Percentiles rank a stretch among this genome's conserved stretches.
Conservation (phyloP, 352 stramenopile genomes). For the Phytopythium helicoides region DNA sequence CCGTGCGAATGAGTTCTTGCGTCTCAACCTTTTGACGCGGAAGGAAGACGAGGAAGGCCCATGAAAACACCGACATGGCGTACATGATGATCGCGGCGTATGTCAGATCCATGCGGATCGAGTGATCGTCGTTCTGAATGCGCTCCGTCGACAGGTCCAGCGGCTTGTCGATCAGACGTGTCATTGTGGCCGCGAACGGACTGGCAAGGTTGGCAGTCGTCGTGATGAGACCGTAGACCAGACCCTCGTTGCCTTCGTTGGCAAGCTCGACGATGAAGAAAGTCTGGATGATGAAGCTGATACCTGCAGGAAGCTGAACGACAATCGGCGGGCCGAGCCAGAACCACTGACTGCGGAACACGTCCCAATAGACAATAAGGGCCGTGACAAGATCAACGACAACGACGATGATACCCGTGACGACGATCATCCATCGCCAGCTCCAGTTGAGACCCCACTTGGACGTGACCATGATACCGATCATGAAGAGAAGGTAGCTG, state of each 20-base stretch:
- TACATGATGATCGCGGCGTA: constrained; percentile 40
- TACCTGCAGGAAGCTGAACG: constrained; percentile 28
- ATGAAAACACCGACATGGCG: constrained; percentile 21
- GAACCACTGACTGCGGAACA: constrained; percentile 48
- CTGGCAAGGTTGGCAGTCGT: constrained; percentile 29
- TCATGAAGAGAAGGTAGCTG: constrained; percentile 25
- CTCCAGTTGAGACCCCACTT: constrained; percentile 41
- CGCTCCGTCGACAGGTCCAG: constrained; percentile 26
- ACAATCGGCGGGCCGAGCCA: constrained; percentile 29
- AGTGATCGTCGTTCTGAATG: constrained; percentile 25
- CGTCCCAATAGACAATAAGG: constrained; percentile 34
- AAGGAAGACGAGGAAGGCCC: constrained; percentile 38
- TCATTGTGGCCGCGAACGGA: constrained; percentile 27
- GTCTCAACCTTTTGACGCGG: constrained; percentile 32
- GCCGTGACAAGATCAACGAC: constrained; percentile 25
- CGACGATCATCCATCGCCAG: constrained; percentile 32
- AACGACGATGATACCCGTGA: constrained; percentile 21
- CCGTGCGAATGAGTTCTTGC: constrained; percentile 24
- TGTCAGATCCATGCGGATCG: constrained; percentile 32
- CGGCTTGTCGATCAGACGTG: constrained; percentile 23
- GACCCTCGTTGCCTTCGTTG: constrained; percentile 36
- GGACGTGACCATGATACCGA: constrained; percentile 22
- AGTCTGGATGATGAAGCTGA: constrained; percentile 34
- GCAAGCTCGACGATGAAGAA: constrained; percentile 40
- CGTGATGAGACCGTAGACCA: constrained; percentile 37